phyloP scores from a whole-genome alignment of 2,329 filamentous ascomycete genomes.

The Alternaria gaisen region DNA sequence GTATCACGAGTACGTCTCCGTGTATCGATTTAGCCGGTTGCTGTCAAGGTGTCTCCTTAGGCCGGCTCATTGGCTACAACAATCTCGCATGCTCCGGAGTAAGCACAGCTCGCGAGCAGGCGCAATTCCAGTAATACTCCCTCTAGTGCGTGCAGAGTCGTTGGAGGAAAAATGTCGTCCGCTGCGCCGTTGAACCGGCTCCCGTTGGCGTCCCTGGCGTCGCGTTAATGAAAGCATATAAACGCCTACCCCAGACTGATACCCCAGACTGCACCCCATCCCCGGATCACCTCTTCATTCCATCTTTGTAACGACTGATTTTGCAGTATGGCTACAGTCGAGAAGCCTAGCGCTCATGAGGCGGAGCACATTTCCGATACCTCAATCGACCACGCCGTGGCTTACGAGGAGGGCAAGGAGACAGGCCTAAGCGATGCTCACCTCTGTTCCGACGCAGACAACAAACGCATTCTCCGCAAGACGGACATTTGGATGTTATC shows the following conservation, averaged over 20 bases:
- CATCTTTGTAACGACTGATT: background rate
- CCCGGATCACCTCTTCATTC: slow-evolving; percentile 10
- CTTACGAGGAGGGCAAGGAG: slow-evolving; percentile 31
- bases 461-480: slow-evolving; percentile 33
- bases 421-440: slow-evolving; percentile 24
- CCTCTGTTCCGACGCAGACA: slow-evolving; percentile 33
- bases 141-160: background rate
- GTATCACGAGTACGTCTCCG: background rate
- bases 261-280: slow-evolving; percentile 15
- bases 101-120: background rate
- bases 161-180: slow-evolving; percentile 15
- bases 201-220: background rate
- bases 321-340: slow-evolving; percentile 23
- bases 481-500: slow-evolving; percentile 35
- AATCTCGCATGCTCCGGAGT: background rate
- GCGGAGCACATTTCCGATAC: slow-evolving; percentile 24
- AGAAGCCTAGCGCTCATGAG: slow-evolving; percentile 22
- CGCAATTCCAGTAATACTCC: background rate
- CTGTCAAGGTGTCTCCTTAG: background rate
- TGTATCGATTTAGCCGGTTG: slow-evolving; percentile 17
- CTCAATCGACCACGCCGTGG: slow-evolving; percentile 22
- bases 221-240: slow-evolving; percentile 6
- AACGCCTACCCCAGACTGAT: slow-evolving; percentile 10
- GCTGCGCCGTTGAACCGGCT: slow-evolving; percentile 7
- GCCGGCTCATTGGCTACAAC: slow-evolving; percentile 3